Base-by-base conservation (phyloP, 805 yeast genomes). In the Priceomyces haplophilus region DNA sequence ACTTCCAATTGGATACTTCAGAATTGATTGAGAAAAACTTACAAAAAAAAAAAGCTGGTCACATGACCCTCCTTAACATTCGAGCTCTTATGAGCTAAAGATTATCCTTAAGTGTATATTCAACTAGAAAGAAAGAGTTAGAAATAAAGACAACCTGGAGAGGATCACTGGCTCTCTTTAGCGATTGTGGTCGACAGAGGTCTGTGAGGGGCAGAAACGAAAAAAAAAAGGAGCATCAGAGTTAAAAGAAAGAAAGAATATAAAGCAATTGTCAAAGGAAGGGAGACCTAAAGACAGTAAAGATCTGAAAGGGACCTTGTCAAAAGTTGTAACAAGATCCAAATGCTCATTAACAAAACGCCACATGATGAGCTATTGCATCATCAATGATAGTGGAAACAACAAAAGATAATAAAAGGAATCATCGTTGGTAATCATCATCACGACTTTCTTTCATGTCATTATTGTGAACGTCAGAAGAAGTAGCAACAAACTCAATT, bases 61-160 rank as follows among this genome's bases (percentile, higher is more conserved):
- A 34, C 37, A 25, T 34, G 37, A 34, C 10, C n/a, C 24, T 21
- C 6, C 7, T 16, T 13, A 12, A 6, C 29, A 19, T 7, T 5
- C 13, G 21, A 16, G 27, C 13, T 13, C 29, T 36, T 12, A 23
- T 15, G 4, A 16, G 12, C 30, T 35, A 20, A 12, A 21, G 21
- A 36, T 12, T 36, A 11, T 18, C 31, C 39, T 15, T 36, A 36
- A 36, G 39, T 36, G 23, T 36, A 25, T 36, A 36, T 36, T 36
- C 39, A 36, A 36, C 39, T 36, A 17, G 24, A 36, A 36, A 36
- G 27, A 32, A 24, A 36, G 39, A 24, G 31, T 25, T 36, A 36
- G 39, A 36, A 36, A 36, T 36, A 36, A 36, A 36, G 39, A 36
- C 19, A 36, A 36, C 15, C 31, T 27, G 5, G 31, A 21, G 31